A percentile compares a stretch with the other conserved stretches of the same genome.
Conservation (phyloP, 2,329 filamentous ascomycete genomes). For the Plenodomus lindquistii region DNA sequence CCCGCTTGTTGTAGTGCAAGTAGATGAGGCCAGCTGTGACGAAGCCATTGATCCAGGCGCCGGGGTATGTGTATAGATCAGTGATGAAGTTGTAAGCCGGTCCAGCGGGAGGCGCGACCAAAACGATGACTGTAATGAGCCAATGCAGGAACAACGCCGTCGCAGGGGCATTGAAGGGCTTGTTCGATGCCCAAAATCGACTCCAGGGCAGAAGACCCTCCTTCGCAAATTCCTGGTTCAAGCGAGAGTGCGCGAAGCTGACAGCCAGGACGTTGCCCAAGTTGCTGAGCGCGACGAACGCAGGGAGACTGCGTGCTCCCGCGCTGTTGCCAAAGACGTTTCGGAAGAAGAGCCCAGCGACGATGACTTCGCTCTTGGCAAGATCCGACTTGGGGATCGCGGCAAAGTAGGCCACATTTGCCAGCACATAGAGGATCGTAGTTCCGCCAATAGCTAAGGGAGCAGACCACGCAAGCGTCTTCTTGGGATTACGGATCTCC, state of each 20-base stretch:
- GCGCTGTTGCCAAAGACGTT: slow-evolving; percentile 64
- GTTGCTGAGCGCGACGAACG: slow-evolving; percentile 64
- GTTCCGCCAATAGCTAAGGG: slow-evolving; percentile 62
- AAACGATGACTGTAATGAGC: slow-evolving; percentile 66
- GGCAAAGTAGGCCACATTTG: slow-evolving; percentile 68
- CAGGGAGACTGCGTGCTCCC: slow-evolving; percentile 47
- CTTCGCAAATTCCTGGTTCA: slow-evolving; percentile 70
- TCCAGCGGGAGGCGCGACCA: slow-evolving; percentile 68
- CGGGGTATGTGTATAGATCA: slow-evolving; percentile 52
- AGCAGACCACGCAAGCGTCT: slow-evolving; percentile 60
- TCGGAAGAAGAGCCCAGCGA: slow-evolving; percentile 64
- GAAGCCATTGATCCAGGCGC: slow-evolving; percentile 44
- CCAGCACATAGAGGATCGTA: slow-evolving; percentile 64
- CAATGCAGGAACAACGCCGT: slow-evolving; percentile 64
- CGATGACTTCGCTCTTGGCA: slow-evolving; percentile 61
- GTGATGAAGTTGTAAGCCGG: slow-evolving; percentile 71
- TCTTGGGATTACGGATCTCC: slow-evolving; percentile 60
- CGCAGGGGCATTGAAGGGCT: slow-evolving; percentile 65
- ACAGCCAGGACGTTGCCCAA: slow-evolving; percentile 66
- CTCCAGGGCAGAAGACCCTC: slow-evolving; percentile 70
- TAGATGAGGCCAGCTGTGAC: slow-evolving; percentile 43
- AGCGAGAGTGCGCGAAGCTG: slow-evolving; percentile 61
- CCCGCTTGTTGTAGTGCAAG: slow-evolving; percentile 39
- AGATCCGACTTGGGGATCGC: slow-evolving; percentile 63
- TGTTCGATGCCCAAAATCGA: slow-evolving; percentile 69